Conservation (phyloP, 768 basidiomycete genomes). For the Boletellus ananiceps region DNA sequence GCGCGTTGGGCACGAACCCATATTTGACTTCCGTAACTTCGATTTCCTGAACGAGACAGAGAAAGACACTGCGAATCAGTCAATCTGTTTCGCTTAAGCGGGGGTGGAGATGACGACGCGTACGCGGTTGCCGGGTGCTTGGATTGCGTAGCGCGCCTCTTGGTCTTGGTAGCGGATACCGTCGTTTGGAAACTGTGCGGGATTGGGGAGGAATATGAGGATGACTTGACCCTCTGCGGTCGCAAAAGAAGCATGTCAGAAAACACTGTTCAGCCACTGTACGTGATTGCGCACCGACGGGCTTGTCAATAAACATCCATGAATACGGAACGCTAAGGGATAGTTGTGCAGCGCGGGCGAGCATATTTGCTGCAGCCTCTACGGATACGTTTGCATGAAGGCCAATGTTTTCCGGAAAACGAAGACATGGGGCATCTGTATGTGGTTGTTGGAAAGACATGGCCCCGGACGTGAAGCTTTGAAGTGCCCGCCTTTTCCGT, state of each 20-base stretch:
- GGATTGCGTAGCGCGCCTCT: conserved; percentile 52
- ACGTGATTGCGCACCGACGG: conserved; percentile 46
- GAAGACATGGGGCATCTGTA: conserved; percentile 61
- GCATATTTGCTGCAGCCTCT: conserved; percentile 56
- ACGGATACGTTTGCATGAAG: conserved; percentile 50
- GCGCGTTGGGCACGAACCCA: conserved; percentile 68
- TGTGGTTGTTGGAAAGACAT: conserved; percentile 45
- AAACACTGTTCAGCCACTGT: neutral
- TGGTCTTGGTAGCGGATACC: conserved; percentile 74
- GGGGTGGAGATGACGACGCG: conserved; percentile 22
- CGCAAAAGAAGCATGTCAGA: neutral
- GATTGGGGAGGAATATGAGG: conserved; percentile 61
- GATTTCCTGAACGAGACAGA: conserved; percentile 50
- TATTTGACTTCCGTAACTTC: conserved; percentile 70
- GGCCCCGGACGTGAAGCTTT: neutral
- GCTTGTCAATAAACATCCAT: conserved; percentile 78
- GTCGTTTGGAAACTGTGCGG: conserved; percentile 63
- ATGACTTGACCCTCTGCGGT: conserved; percentile 57
- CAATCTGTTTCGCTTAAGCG: neutral
- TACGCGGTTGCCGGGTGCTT: conserved; percentile 54
- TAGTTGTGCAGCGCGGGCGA: conserved; percentile 53
- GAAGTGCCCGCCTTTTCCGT: too few species aligned
- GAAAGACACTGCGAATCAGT: neutral
- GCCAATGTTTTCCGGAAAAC: conserved; percentile 63
- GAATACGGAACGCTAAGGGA: conserved; percentile 58